phyloP scores from a whole-genome alignment of 345 rosid species.

The Hibiscus mutabilis region DNA sequence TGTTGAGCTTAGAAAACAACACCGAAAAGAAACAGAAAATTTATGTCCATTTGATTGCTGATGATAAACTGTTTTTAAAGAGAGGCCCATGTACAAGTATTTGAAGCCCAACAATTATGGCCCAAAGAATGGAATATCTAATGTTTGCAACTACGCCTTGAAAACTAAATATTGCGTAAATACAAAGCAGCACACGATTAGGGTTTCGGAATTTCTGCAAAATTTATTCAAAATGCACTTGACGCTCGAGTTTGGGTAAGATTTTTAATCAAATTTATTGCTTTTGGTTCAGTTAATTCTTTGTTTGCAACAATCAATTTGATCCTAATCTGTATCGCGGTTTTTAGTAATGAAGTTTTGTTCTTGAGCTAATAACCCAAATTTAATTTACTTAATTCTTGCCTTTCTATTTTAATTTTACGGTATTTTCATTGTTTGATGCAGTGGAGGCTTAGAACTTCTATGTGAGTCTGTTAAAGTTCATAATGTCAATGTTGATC shows the following conservation, averaged over 20 bases:
- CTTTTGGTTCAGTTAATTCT: background rate
- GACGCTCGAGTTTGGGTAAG: conserved; percentile 80
- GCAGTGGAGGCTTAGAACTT: conserved; percentile 87
- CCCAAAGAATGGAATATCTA: background rate
- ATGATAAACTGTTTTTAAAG: too few relatives aligned
- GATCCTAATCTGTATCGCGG: background rate
- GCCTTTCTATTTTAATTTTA: background rate
- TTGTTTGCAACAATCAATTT: background rate
- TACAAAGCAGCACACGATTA: background rate
- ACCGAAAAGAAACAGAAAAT: too few relatives aligned
- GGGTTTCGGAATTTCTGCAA: conserved; percentile 20
- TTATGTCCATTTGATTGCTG: too few relatives aligned
- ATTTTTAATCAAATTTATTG: background rate
- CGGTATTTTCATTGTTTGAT: conserved; percentile 2
- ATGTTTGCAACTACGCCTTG: background rate
- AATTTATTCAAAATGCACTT: conserved; percentile 46
- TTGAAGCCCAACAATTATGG: background rate
- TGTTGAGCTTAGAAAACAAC: too few relatives aligned
- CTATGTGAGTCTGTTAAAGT: conserved; percentile 68
- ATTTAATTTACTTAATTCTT: background rate
- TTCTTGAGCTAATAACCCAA: background rate
- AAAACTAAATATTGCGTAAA: background rate
- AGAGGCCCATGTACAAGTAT: background rate
- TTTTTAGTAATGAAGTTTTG: background rate
- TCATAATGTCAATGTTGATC: conserved; percentile 57